A percentile compares a stretch with the other conserved stretches of the same genome.
These are phyloP conservation scores for Penicillium frequentans DNA, from an alignment of 2,329 filamentous ascomycete genomes.

Conservation along the genomic window DNA sequence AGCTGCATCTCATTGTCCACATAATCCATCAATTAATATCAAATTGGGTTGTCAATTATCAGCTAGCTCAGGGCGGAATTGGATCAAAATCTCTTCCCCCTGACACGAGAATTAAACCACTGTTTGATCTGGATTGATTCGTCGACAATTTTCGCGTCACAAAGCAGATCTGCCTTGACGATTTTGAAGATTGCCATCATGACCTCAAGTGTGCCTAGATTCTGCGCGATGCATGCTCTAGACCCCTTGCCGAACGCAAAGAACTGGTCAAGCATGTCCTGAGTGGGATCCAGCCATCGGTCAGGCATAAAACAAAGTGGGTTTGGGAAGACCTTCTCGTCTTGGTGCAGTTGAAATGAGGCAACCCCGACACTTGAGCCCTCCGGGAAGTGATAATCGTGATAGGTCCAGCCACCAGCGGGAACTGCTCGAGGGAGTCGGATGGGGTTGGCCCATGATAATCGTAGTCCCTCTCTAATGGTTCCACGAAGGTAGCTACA, in stretches of 20 bases:
- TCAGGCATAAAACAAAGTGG: constrained; percentile 49
- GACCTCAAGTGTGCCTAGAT: constrained; percentile 49
- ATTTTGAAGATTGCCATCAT: constrained; percentile 45
- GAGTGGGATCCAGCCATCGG: constrained; percentile 45
- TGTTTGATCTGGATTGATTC: constrained; percentile 52
- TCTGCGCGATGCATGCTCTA: constrained; percentile 53
- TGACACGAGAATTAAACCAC: constrained; percentile 58
- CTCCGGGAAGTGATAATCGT: constrained; percentile 40
- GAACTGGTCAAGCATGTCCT: constrained; percentile 45
- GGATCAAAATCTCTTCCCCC: constrained; percentile 45
- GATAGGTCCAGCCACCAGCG: constrained; percentile 37
- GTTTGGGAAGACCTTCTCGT: constrained; percentile 45
- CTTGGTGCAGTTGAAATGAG: constrained; percentile 49
- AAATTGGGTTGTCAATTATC: background rate
- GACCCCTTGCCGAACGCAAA: constrained; percentile 53
- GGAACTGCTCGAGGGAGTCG: constrained; percentile 52
- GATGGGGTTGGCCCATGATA: constrained; percentile 54
- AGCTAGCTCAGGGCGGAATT: background rate
- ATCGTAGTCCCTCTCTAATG: constrained; percentile 51
- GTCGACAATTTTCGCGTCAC: constrained; percentile 41
- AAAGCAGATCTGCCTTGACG: constrained; percentile 45
- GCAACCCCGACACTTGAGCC: constrained; percentile 49
- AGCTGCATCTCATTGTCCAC: too few species aligned
- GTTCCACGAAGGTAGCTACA: constrained; percentile 50
- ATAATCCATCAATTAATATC: background rate